These are phyloP conservation scores for Solanum bulbocastanum DNA, from an alignment of 257 asterid species.

Conservation along the genomic window DNA sequence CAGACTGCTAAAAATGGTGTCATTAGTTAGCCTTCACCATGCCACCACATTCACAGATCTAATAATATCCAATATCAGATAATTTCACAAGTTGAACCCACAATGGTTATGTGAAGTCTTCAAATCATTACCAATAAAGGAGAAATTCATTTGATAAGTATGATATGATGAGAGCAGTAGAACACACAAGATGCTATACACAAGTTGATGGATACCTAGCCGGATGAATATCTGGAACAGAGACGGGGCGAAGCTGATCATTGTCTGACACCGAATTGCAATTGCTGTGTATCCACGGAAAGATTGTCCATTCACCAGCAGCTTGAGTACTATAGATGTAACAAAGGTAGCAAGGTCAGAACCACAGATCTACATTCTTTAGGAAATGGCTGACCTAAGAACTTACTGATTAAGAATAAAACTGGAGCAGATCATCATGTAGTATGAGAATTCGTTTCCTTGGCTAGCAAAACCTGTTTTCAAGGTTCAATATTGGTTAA, in stretches of 20 bases:
- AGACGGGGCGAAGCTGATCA: constrained; percentile 89
- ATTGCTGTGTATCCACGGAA: constrained; percentile 97
- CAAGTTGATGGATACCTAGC: constrained; percentile 54
- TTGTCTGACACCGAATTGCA: constrained; percentile 80
- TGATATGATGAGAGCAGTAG: background rate
- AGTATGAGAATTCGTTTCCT: constrained; percentile 96
- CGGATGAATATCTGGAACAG: constrained; percentile 90
- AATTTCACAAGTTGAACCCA: background rate
- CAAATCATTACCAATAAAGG: background rate
- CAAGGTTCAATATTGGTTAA: background rate
- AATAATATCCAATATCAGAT: background rate
- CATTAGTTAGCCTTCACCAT: background rate
- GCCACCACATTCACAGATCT: background rate
- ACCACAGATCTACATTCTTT: background rate
- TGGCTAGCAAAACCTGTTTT: constrained; percentile 81
- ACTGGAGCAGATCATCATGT: constrained; percentile 99
- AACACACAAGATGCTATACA: background rate
- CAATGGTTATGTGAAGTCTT: background rate
- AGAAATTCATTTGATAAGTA: background rate
- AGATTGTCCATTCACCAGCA: constrained; percentile 86
- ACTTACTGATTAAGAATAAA: constrained; percentile 87
- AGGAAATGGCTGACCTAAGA: background rate
- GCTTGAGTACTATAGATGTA: constrained; percentile 36
- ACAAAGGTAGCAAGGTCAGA: constrained; percentile 14
- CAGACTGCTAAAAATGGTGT: background rate